Base-by-base conservation (phyloP, 495 filamentous ascomycete species). In the Amniculicola lignicola region DNA sequence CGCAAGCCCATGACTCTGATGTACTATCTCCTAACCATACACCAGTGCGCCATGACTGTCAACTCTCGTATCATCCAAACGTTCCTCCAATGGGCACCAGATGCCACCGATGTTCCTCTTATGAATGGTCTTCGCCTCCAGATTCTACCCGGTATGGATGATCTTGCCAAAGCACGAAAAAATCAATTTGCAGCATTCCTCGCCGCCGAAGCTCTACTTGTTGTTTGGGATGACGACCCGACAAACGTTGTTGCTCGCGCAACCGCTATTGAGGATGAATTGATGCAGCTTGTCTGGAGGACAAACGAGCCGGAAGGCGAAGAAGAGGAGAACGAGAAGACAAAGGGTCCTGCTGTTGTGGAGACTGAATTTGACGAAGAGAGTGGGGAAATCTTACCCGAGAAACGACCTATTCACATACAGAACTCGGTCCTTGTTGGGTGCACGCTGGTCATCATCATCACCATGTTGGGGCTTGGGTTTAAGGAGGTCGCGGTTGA, bases 101-200 rank as follows among this genome's bases (percentile, higher is more conserved):
- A 71, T 39, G 56, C 70, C 40, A 64, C 76, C 6, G 80, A 75
- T 49, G 77, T 85, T 14, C 78, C 80, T 11, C 63, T 85, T 27
- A 61, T 69, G 14, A 71, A 79, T 45, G 79, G 79, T 15, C 70
- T 84, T 21, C 74, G 75, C 29, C 61, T 86, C 37, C 83, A 86
- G 58, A 77, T 86, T 19, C 68, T 86, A 10, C 76, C 74, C 9
- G 76, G 69, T 42, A 76, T 85, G 50, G 64, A 66, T 5, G 75
- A 79, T 43, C 70, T 86, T 2, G 77, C 78, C 2, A 65, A 67
- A 16, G 79, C 78, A 39, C 74, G 82, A 64, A 82, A 83, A 61
- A 80, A 84, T 62, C 83, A 86, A 44, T 84, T 82, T 54, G 83
- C 80, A 18, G 83, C 83, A 24, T 85, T 86, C 58, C 80, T 85